Evolutionary conservation across 2,329 filamentous ascomycete genomes (phyloP), one percentile per base, ranked within the genome.

Genomic region (Pseudogymnoascus pannorum): DNA sequence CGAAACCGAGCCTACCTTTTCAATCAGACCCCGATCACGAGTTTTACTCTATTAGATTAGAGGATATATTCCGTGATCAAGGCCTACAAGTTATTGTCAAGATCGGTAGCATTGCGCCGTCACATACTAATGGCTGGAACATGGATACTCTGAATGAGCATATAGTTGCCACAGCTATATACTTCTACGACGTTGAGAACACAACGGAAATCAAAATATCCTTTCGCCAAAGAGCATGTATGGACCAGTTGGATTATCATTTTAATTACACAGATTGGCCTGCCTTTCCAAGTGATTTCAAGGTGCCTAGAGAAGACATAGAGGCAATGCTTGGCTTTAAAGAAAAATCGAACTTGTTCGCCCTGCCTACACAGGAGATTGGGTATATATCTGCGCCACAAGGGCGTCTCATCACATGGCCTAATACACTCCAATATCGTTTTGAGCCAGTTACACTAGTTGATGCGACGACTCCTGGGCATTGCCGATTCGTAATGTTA

Each of bases 391-490:
- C 65, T 1, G 74, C 74, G 0, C 63, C 64, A 0, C 65, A 75
- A 62, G 74, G 73, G 2, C 72, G 77, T 11, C 62, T 79, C 0
- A 64, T 80, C 5, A 68, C 75, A 1, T 80, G 78, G 62, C 76
- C 77, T 0, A 80, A 72, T 59, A 66, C 61, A 6, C 29, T 65
- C 33, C 81, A 86, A 67, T 78, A 85, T 68, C 69, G 75, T 57
- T 77, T 85, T 14, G 69, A 76, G 42, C 72, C 77, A 0, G 85
- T 85, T 68, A 61, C 67, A 4, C 75, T 86, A 0, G 66, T 64
- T 1, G 82, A 87, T 64, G 66, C 85, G 88, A 88, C 75, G 65
- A 0, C 77, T 75, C 76, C 80, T 0, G 83, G 83, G 2, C 79
- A 85, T 67, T 74, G 80, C 6, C 79, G 80, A 65, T 79, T 84